phyloP scores from a whole-genome alignment of 2,329 filamentous ascomycete species.

The Claviceps fusiformis region DNA sequence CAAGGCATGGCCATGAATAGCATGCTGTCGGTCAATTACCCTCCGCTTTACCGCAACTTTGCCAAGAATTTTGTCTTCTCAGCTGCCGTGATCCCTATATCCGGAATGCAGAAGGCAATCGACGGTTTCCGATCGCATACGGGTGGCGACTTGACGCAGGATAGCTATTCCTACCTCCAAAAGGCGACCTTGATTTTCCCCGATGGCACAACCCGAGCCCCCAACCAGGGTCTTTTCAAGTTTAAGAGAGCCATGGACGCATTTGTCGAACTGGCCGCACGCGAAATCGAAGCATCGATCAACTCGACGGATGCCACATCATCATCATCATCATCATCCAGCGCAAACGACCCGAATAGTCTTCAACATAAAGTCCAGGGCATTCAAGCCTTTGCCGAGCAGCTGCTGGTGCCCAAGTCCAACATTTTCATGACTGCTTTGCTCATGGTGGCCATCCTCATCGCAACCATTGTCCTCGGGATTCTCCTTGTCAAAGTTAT shows the following conservation, averaged over 20 bases:
- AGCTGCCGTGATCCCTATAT: constrained; percentile 71
- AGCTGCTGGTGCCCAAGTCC: constrained; percentile 70
- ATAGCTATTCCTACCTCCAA: constrained; percentile 60
- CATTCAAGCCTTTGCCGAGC: constrained; percentile 70
- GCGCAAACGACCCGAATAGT: constrained; percentile 11
- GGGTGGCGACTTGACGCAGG: constrained; percentile 73
- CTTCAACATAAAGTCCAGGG: constrained; percentile 49
- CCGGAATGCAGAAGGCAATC: constrained; percentile 64
- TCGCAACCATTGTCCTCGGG: constrained; percentile 70
- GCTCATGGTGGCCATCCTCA: constrained; percentile 73
- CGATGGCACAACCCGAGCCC: constrained; percentile 39
- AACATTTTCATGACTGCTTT: constrained; percentile 96
- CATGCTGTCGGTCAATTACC: constrained; percentile 86
- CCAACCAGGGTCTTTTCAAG: constrained; percentile 24
- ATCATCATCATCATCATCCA: too few relatives aligned
- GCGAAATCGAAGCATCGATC: constrained; percentile 35
- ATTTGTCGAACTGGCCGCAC: constrained; percentile 36
- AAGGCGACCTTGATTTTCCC: constrained; percentile 64
- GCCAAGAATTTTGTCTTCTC: constrained; percentile 90
- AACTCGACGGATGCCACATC: constrained; percentile 21
- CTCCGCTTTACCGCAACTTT: constrained; percentile 77
- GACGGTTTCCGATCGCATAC: constrained; percentile 70
- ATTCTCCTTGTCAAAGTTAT: constrained; percentile 86
- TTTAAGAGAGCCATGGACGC: constrained; percentile 40
- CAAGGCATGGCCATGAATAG: constrained; percentile 91